Evolutionary conservation across 2,329 filamentous ascomycete species (phyloP).

Genomic region (Botrytis porri): DNA sequence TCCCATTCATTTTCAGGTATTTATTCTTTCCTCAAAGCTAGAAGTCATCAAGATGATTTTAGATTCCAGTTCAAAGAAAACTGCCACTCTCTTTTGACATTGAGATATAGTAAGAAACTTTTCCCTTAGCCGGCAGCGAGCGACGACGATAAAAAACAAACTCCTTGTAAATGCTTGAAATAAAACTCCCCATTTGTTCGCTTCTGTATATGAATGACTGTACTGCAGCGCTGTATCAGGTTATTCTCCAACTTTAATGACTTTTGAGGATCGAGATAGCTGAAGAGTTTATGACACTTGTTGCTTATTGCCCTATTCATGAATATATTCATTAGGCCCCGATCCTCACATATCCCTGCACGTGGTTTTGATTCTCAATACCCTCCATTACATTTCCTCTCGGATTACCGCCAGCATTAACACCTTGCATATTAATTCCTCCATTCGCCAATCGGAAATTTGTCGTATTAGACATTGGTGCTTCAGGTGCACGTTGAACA

Average conservation of each 20-base stretch:
- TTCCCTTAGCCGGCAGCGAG: background rate
- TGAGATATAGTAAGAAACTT: background rate
- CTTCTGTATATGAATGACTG: background rate
- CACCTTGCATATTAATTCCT: constrained; percentile 21
- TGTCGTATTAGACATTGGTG: constrained; percentile 23
- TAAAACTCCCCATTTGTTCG: background rate
- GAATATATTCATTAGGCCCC: constrained; percentile 25
- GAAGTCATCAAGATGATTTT: background rate
- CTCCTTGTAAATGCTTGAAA: constrained; percentile 15
- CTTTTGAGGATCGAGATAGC: background rate
- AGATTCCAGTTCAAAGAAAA: background rate
- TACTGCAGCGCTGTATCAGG: background rate
- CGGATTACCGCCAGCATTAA: constrained; percentile 18
- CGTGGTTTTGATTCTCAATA: constrained; percentile 27
- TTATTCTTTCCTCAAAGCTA: background rate
- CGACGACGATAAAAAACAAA: background rate
- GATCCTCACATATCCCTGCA: constrained; percentile 33
- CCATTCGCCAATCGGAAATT: constrained; percentile 32
- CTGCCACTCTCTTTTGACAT: background rate
- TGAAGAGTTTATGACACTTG: background rate
- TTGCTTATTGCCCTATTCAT: background rate
- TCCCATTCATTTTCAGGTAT: background rate
- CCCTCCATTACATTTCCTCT: constrained; percentile 27
- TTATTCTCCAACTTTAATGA: background rate
- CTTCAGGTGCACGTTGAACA: constrained; percentile 27